These are phyloP conservation scores for Calonectria fujianensis DNA, from an alignment of 2,329 filamentous ascomycete species.

Conservation along the genomic window DNA sequence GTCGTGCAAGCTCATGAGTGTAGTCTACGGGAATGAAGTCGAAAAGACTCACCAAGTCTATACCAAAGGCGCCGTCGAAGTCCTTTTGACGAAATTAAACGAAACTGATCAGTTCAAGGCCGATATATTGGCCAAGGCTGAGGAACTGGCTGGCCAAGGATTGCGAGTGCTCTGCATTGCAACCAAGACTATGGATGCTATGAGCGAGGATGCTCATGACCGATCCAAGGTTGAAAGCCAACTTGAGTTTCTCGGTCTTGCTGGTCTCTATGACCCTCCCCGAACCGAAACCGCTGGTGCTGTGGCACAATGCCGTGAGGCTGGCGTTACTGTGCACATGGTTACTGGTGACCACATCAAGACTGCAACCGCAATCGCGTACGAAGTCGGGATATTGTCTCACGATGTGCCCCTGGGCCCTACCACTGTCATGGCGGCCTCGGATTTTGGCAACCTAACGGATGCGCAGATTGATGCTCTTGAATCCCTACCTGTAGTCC, in stretches of 20 bases:
- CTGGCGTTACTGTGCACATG: conserved; percentile 81
- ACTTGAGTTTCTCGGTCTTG: conserved; percentile 80
- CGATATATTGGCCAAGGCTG: conserved; percentile 69
- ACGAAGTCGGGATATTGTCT: conserved; percentile 77
- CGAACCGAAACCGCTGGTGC: conserved; percentile 79
- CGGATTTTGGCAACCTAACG: conserved; percentile 77
- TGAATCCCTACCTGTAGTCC: conserved; percentile 77
- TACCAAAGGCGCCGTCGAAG: conserved; percentile 76
- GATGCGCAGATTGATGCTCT: conserved; percentile 79
- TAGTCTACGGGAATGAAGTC: conserved; percentile 72
- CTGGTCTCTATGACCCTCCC: conserved; percentile 84
- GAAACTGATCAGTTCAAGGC: conserved; percentile 68
- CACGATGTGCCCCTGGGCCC: conserved; percentile 59
- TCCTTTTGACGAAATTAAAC: conserved; percentile 71
- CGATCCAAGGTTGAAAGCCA: conserved; percentile 73
- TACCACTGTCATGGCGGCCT: conserved; percentile 75
- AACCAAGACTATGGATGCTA: conserved; percentile 65
- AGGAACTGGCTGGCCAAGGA: conserved; percentile 76
- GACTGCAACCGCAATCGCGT: conserved; percentile 79
- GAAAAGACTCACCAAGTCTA: conserved; percentile 66
- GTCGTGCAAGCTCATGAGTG: conserved; percentile 84
- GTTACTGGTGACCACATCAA: conserved; percentile 82
- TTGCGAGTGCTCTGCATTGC: conserved; percentile 82
- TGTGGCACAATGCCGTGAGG: conserved; percentile 74
- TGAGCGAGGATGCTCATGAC: conserved; percentile 63